Evolutionary conservation across 2,329 filamentous ascomycete genomes (phyloP).

Genomic region (Drechmeria coniospora): DNA sequence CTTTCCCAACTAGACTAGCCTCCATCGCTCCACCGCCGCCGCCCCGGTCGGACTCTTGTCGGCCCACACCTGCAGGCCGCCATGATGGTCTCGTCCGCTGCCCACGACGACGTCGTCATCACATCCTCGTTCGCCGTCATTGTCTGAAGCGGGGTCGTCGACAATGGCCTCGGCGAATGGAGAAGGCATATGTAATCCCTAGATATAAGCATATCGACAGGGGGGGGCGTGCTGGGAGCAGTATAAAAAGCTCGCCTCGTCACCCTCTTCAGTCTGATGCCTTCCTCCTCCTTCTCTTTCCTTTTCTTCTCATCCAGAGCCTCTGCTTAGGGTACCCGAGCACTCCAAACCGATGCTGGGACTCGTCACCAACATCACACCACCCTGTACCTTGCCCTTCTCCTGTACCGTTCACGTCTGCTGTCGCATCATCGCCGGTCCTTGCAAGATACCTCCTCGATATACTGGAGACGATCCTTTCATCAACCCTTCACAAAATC

Average conservation of each 20-base stretch:
- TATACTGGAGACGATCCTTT: slow-evolving; percentile 6
- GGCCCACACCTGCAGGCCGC: slow-evolving; percentile 19
- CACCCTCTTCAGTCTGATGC: slow-evolving; percentile 25
- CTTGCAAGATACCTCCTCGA: too few species aligned
- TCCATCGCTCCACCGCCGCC: slow-evolving; percentile 7
- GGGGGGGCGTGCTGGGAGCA: slow-evolving; percentile 25
- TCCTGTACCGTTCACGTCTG: too few species aligned
- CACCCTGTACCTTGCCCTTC: too few species aligned
- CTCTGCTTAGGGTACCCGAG: too few species aligned
- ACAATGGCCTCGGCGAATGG: slow-evolving; percentile 24
- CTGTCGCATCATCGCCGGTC: too few species aligned
- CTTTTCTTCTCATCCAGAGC: slow-evolving; percentile 9
- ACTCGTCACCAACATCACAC: too few species aligned
- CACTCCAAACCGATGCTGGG: too few species aligned
- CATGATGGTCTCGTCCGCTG: slow-evolving; percentile 16
- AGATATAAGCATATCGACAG: slow-evolving; percentile 18
- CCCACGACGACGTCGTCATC: slow-evolving; percentile 11
- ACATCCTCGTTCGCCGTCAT: slow-evolving; percentile 13
- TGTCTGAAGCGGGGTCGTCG: slow-evolving; percentile 25
- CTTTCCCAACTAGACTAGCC: too few species aligned
- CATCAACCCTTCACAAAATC: slow-evolving; percentile 5
- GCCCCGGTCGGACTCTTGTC: slow-evolving; percentile 12
- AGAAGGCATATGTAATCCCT: slow-evolving; percentile 27
- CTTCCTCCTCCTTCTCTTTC: slow-evolving; percentile 40
- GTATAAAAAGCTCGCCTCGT: slow-evolving; percentile 49